Evolutionary conservation across 169 alveolate genomes (phyloP).

Genomic region (Perkinsus chesapeaki): DNA sequence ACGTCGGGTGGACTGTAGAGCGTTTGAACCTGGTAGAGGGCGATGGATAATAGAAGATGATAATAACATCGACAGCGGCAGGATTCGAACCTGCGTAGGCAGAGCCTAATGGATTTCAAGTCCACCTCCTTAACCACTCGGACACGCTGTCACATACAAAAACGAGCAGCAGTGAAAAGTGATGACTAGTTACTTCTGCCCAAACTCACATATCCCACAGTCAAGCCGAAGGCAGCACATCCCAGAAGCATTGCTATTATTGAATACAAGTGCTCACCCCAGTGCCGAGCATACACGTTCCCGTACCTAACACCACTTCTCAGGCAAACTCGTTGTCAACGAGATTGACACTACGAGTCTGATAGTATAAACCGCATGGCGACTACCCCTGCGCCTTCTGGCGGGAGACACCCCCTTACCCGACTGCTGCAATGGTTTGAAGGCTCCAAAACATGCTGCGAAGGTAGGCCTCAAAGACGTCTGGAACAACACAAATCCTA

Average conservation of each 20-base stretch:
- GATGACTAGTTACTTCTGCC: background rate
- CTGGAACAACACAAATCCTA: background rate
- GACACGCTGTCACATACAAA: slow-evolving; percentile 56
- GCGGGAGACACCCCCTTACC: no score
- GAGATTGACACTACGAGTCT: no score
- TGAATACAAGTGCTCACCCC: background rate
- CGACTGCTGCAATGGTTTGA: background rate
- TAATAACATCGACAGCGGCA: slow-evolving; percentile 73
- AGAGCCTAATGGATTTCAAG: slow-evolving; percentile 81
- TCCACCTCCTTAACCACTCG: slow-evolving; percentile 76
- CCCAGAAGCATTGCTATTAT: background rate
- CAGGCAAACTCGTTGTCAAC: no score
- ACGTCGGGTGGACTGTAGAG: background rate
- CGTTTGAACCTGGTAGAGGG: background rate
- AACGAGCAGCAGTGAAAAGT: no score
- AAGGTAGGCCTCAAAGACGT: background rate
- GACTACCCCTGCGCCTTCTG: no score
- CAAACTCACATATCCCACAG: background rate
- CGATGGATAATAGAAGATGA: background rate
- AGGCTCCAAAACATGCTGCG: background rate
- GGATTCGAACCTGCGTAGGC: slow-evolving; percentile 93
- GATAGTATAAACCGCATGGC: no score
- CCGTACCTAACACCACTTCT: background rate
- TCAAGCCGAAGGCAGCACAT: background rate
- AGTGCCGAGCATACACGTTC: background rate